Evolutionary conservation across 1,139 yeast species (phyloP).

Genomic region (Kodamaea arcana): DNA sequence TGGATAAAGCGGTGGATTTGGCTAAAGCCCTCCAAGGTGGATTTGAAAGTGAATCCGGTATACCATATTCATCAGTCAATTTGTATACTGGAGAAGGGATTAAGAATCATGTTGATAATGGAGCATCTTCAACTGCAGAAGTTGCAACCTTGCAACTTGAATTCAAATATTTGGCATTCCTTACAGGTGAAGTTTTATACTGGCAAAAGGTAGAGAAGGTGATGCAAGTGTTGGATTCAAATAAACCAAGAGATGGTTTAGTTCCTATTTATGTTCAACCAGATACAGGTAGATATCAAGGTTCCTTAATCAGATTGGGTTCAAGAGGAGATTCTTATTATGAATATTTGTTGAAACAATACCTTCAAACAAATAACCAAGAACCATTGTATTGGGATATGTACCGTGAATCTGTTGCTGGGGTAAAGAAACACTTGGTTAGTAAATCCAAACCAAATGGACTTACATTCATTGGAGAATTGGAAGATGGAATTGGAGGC

Average conservation of each 20-base stretch:
- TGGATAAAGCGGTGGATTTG: constrained; percentile 75
- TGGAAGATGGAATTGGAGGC: constrained; percentile 61
- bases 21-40: constrained; percentile 66
- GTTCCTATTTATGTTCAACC: constrained; percentile 82
- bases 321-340: constrained; percentile 93
- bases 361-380: constrained; percentile 65
- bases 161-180: constrained; percentile 72
- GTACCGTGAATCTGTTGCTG: constrained; percentile 75
- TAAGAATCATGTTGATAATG: constrained; percentile 60
- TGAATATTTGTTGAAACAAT: constrained; percentile 84
- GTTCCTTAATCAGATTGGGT: constrained; percentile 68
- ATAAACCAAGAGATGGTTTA: constrained; percentile 64
- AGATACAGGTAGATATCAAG: constrained; percentile 66
- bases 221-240: constrained; percentile 59
- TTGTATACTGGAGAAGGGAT: constrained; percentile 59
- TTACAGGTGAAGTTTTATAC: constrained; percentile 74
- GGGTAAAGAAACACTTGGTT: constrained; percentile 64
- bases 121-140: constrained; percentile 81
- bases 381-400: constrained; percentile 64
- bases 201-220: constrained; percentile 78
- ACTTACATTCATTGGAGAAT: constrained; percentile 74
- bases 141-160: constrained; percentile 86
- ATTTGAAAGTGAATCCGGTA: constrained; percentile 59
- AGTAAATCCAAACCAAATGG: constrained; percentile 59
- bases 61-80: constrained; percentile 81